Evolutionary conservation across 2,329 filamentous ascomycete genomes (phyloP).

Genomic region (Torrubiella hemipterigena): DNA sequence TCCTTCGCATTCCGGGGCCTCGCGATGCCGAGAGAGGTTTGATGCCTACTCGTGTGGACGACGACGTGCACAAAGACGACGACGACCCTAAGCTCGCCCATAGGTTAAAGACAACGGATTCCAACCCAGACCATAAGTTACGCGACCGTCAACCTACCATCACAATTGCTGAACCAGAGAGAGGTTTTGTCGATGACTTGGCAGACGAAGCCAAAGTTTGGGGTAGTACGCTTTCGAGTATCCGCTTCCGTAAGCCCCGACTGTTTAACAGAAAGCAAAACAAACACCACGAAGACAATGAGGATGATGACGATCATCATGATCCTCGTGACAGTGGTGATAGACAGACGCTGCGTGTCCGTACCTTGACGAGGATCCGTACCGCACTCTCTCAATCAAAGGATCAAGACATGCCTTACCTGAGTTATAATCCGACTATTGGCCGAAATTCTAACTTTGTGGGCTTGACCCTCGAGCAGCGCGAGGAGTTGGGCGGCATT

Average conservation of each 20-base stretch:
- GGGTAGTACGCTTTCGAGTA: conserved; percentile 23
- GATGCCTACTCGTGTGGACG: conserved; percentile 44
- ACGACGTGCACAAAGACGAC: conserved; percentile 23
- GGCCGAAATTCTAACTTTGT: conserved; percentile 89
- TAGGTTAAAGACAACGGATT: conserved; percentile 14
- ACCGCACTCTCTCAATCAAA: conserved; percentile 42
- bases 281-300: conserved; percentile 23
- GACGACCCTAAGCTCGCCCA: conserved; percentile 17
- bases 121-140: conserved; percentile 12
- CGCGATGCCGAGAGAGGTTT: conserved; percentile 79
- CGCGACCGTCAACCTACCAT: conserved; percentile 41
- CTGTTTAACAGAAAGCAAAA: conserved; percentile 24
- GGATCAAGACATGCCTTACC: conserved; percentile 63
- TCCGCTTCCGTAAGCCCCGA: conserved; percentile 32
- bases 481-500: conserved; percentile 90
- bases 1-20: conserved; percentile 82
- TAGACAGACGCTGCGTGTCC: conserved; percentile 14
- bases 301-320: conserved; percentile 8
- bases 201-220: conserved; percentile 29
- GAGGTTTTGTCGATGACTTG: conserved; percentile 21
- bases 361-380: conserved; percentile 47
- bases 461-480: conserved; percentile 76
- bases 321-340: no score
- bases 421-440: conserved; percentile 88
- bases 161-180: conserved; percentile 53